Evolutionary conservation across 768 basidiomycete genomes (phyloP).

Genomic region (Lactarius pseudohatsudake): DNA sequence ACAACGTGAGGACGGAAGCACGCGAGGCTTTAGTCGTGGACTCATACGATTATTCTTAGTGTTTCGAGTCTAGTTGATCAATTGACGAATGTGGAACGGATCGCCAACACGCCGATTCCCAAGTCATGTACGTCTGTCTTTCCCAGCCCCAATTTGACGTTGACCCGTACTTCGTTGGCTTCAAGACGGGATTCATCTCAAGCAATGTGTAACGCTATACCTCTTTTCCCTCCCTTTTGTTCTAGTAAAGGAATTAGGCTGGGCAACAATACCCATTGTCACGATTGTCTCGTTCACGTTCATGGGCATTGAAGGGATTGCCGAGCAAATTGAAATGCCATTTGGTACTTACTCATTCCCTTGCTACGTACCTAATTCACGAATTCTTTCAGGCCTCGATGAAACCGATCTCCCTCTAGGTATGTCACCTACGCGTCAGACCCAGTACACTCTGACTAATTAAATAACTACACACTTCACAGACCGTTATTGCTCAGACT

Average conservation of each 20-base stretch:
- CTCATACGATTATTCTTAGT: slow-evolving; percentile 38
- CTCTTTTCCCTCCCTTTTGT: slow-evolving; percentile 89
- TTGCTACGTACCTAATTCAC: slow-evolving; percentile 5
- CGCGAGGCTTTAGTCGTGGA: slow-evolving; percentile 6
- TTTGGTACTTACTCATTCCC: slow-evolving; percentile 57
- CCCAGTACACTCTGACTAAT: neutral
- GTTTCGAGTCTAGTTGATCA: slow-evolving; percentile 83
- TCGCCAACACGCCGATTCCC: slow-evolving; percentile 85
- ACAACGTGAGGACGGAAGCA: slow-evolving; percentile 46
- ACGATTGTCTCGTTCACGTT: slow-evolving; percentile 88
- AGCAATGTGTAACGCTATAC: slow-evolving; percentile 93
- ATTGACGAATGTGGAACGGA: slow-evolving; percentile 84
- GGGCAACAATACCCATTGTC: slow-evolving; percentile 81
- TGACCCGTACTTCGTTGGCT: slow-evolving; percentile 13
- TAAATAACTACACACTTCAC: slow-evolving; percentile 9
- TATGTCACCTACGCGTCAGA: slow-evolving; percentile 34
- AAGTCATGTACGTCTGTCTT: slow-evolving; percentile 54
- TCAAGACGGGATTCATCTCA: slow-evolving; percentile 85
- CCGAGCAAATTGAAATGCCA: slow-evolving; percentile 93
- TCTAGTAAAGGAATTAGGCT: slow-evolving; percentile 77
- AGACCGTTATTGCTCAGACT: slow-evolving; percentile 85
- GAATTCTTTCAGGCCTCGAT: slow-evolving; percentile 38
- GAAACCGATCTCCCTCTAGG: slow-evolving; percentile 73
- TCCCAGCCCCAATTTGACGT: slow-evolving; percentile 7
- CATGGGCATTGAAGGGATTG: slow-evolving; percentile 95